These are phyloP conservation scores for Prunus armeniaca DNA, from an alignment of 306 rosid species.

Conservation along the genomic window DNA sequence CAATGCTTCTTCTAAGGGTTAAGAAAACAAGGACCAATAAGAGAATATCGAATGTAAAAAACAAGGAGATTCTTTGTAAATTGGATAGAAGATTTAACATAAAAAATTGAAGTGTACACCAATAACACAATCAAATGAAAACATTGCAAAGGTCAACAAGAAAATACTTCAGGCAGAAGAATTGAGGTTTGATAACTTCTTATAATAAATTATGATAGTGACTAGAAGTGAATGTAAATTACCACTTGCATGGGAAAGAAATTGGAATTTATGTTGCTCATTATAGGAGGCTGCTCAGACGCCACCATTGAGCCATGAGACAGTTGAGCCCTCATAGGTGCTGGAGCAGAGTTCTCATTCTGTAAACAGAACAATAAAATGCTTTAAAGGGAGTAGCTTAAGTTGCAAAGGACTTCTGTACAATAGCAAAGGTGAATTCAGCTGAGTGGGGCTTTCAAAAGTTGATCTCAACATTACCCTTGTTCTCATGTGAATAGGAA, in stretches of 20 bases:
- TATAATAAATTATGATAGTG: neutral
- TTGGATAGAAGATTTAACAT: neutral
- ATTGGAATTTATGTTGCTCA: conserved; percentile 35
- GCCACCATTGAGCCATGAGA: conserved; percentile 43
- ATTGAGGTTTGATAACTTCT: neutral
- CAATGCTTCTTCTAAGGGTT: neutral
- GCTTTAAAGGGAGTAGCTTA: neutral
- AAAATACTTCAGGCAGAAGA: neutral
- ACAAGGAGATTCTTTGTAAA: too few species aligned
- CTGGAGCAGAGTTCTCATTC: conserved; percentile 53
- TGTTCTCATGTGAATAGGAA: conserved; percentile 38
- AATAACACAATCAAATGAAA: neutral
- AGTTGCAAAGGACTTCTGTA: neutral
- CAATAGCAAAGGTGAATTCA: conserved; percentile 3
- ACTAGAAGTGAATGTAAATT: conserved; percentile 10
- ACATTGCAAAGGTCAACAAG: neutral
- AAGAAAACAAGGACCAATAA: neutral
- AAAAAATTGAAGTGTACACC: neutral
- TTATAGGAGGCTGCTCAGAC: conserved; percentile 44
- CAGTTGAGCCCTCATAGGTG: conserved; percentile 37
- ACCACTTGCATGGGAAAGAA: conserved; percentile 59
- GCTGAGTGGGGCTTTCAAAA: neutral
- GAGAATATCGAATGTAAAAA: too few species aligned
- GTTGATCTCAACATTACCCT: conserved; percentile 48
- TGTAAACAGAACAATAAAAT: conserved; percentile 18